These are phyloP conservation scores for Anisodus tanguticus DNA, from an alignment of 257 asterid species.

Conservation along the genomic window DNA sequence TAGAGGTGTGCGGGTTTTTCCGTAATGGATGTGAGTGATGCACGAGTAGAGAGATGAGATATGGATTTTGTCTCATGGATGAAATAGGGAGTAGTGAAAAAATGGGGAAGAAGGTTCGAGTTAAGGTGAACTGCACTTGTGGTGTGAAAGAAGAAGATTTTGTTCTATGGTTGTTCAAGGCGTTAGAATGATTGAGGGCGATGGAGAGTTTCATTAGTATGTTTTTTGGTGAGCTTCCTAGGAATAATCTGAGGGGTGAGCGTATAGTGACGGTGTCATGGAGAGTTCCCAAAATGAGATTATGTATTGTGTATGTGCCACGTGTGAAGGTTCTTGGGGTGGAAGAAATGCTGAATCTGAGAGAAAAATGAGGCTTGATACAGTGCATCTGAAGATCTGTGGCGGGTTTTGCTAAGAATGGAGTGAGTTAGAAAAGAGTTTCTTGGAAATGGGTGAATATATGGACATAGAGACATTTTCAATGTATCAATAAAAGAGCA, in stretches of 20 bases:
- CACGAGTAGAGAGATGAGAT: neutral
- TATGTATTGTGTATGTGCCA: neutral
- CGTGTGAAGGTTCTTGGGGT: neutral
- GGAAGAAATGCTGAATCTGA: neutral
- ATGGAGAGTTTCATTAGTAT: neutral
- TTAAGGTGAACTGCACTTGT: neutral
- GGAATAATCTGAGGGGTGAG: neutral
- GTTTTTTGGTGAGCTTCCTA: neutral
- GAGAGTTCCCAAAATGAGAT: neutral
- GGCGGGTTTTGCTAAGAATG: no score
- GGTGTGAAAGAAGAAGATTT: neutral
- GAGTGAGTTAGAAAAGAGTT: no score
- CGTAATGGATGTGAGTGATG: neutral
- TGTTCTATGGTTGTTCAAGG: neutral
- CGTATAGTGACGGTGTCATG: neutral
- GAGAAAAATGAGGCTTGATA: no score
- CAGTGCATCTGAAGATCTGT: no score
- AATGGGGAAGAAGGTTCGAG: neutral
- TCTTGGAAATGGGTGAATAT: no score
- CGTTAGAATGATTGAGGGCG: neutral
- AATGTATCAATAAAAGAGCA: no score
- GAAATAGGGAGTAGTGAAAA: neutral
- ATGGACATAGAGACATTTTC: no score
- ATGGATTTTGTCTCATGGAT: neutral
- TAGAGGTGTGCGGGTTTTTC: neutral